Evolutionary conservation across 2,329 filamentous ascomycete species (phyloP), one percentile per base, ranked within the genome.

Genomic region (Neofusicoccum ribis): DNA sequence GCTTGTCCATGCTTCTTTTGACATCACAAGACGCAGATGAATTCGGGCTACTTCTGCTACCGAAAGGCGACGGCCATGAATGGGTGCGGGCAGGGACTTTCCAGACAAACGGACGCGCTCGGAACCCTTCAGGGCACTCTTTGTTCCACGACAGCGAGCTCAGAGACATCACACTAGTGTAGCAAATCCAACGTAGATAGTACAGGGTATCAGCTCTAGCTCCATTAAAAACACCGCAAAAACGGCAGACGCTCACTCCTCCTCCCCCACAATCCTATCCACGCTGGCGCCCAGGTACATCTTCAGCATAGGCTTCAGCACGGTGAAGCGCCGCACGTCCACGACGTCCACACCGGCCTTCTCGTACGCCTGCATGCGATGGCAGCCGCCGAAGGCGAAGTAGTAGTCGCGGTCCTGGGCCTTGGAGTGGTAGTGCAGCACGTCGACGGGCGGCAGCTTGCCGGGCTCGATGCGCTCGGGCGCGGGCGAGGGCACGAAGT

Each of bases 311-410:
- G 27, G 31, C 63, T 65, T 65, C 17, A 63, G 65, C 34, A 67
- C 65, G 52, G 65, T 67, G 34, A 65, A 23, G 11, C 65, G 47
- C 52, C 59, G 8, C 49, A 54, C 62, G 23, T 65, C 62, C 11
- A 67, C 65, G 11, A 65, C 50, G 31, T 67, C 44, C 3, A 15
- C 20, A 1, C 63, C 65, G 2, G 63, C 51, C 52, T 65, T 65
- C 9, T 65, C 63, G 47, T 67, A 67, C 8, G 65, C 65, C 41
- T 65, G 63, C 44, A 67, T 36, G 23, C 65, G 62, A 17, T 67
- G 65, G 23, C 65, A 67, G 12, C 62, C 62, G 47, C 65, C 65
- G 20, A 67, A 65, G n/a, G 65, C 65, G 36, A 67, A 67, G n/a
- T 67, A 60, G 41, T 65, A 67, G 20, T 60, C 50, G 27, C 43